phyloP scores from a whole-genome alignment of 495 filamentous ascomycete genomes.

The Monascus purpureus region DNA sequence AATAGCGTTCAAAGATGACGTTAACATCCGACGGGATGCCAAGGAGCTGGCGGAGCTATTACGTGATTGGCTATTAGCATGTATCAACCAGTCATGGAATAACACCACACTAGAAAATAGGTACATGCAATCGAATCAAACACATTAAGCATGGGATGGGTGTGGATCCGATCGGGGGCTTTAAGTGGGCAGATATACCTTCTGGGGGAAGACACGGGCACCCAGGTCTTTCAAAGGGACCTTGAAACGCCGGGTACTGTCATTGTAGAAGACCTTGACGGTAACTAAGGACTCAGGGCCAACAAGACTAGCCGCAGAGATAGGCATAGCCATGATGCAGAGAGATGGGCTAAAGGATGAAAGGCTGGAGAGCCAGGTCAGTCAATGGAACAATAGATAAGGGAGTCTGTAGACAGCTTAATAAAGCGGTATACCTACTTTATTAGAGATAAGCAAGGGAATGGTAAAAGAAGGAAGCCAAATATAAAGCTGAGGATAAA shows the following conservation, averaged over 20 bases:
- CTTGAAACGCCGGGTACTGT: slow-evolving; percentile 77
- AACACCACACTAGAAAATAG: not conserved
- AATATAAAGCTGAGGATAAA: too few relatives aligned
- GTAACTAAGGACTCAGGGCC: slow-evolving; percentile 66
- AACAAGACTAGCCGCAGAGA: slow-evolving; percentile 23
- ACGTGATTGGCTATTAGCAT: slow-evolving; percentile 1
- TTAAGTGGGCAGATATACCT: slow-evolving; percentile 55
- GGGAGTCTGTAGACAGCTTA: too few relatives aligned
- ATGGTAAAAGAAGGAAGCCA: too few relatives aligned
- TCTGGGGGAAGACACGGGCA: slow-evolving; percentile 58
- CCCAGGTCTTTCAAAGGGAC: slow-evolving; percentile 77
- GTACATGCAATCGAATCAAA: not conserved
- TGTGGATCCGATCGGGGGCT: slow-evolving; percentile 17
- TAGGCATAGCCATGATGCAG: slow-evolving; percentile 20
- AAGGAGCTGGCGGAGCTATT: slow-evolving; percentile 64
- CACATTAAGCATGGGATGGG: not conserved
- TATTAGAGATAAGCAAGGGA: too few relatives aligned
- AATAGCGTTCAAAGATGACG: slow-evolving; percentile 84
- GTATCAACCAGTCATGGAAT: slow-evolving; percentile 2
- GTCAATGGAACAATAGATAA: too few relatives aligned
- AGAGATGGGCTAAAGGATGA: slow-evolving; percentile 2
- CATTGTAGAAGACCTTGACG: slow-evolving; percentile 62
- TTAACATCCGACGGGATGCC: slow-evolving; percentile 50
- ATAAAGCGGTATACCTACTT: too few relatives aligned
- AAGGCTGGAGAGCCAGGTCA: too few relatives aligned